Evolutionary conservation across 495 filamentous ascomycete species (phyloP).

Genomic region (Hyphodiscus hymeniophilus): DNA sequence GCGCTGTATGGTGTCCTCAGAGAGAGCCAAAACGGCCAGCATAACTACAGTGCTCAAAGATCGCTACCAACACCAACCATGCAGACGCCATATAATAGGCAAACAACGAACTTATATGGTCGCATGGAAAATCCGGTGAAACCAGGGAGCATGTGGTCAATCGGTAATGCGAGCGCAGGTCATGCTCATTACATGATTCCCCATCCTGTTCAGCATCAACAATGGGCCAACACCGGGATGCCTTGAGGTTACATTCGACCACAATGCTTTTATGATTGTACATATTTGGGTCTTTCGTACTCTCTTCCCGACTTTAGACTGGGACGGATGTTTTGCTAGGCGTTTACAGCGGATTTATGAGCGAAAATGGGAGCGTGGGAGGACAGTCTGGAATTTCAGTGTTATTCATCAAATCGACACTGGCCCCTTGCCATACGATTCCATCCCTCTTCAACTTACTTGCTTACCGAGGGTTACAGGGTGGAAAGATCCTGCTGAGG

Average conservation of each 20-base stretch:
- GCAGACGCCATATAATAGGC: conserved; percentile 9
- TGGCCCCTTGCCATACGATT: too few relatives aligned
- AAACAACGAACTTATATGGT: conserved; percentile 3
- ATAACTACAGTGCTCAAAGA: conserved; percentile 8
- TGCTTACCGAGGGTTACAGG: too few relatives aligned
- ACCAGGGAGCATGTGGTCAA: conserved; percentile 14
- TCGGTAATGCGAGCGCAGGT: conserved; percentile 18
- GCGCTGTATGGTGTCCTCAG: conserved; percentile 8
- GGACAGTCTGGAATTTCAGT: too few relatives aligned
- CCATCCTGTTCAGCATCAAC: conserved; percentile 2
- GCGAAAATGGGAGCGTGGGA: too few relatives aligned
- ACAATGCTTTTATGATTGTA: conserved; percentile 10
- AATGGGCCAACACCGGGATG: conserved; percentile 18
- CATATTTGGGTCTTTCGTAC: background rate
- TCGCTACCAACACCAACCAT: conserved; percentile 16
- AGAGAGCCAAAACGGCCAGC: conserved; percentile 11
- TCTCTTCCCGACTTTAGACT: background rate
- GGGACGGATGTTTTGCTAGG: background rate
- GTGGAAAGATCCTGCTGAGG: too few relatives aligned
- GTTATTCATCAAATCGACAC: too few relatives aligned
- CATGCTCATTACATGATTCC: conserved; percentile 19
- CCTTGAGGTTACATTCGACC: conserved; percentile 5
- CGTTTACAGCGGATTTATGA: background rate
- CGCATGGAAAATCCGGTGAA: conserved; percentile 5
- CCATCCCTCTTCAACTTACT: too few relatives aligned